Evolutionary conservation across 2,329 filamentous ascomycete species (phyloP), one percentile per base, ranked within the genome.

Genomic region (Alternaria sp.): DNA sequence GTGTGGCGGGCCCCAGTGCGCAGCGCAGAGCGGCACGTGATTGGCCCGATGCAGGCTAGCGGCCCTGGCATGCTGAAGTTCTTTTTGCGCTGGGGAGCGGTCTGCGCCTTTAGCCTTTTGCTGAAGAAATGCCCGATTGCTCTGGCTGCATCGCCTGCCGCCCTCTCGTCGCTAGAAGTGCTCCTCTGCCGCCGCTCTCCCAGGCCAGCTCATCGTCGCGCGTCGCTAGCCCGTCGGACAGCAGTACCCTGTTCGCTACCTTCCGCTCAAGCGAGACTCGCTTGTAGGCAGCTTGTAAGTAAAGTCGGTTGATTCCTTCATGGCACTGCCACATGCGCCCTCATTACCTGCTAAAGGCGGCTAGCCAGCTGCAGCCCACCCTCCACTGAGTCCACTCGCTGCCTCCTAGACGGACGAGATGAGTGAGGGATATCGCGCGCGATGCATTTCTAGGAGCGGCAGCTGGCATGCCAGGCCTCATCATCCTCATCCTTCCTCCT

Each of bases 251-350:
- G 56, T 41, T 63, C 59, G 54, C 59, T 63, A 54, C 60, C 59
- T 63, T 57, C 60, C 63, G 60, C 58, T 57, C 63, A 68, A 71
- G 69, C 69, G 68, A 70, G 64, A 45, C 60, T 62, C 60, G 60
- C 60, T 58, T 62, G 58, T 55, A 61, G 55, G 58, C 55, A 54
- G 58, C 55, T 62, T 47, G 60, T 62, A 63, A 63, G 60, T 63
- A 61, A 43, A 49, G 49, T 53, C 56, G 49, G 49, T 53, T 45
- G 43, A 51, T 55, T 59, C 60, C 41, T 41, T 62, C 33, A 43
- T 50, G 33, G 64, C 69, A 60, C 69, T 73, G 71, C 65, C 69
- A 71, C 69, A 71, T 67, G 64, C 67, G 66, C 62, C 62, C 63
- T 57, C 56, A 57, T 47, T 58, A 71, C 70, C 67, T 71, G 65